Percentiles rank a stretch among this genome's conserved stretches.
Evolutionary conservation across 306 rosid genomes (phyloP).

Genomic region (Morella rubra): DNA sequence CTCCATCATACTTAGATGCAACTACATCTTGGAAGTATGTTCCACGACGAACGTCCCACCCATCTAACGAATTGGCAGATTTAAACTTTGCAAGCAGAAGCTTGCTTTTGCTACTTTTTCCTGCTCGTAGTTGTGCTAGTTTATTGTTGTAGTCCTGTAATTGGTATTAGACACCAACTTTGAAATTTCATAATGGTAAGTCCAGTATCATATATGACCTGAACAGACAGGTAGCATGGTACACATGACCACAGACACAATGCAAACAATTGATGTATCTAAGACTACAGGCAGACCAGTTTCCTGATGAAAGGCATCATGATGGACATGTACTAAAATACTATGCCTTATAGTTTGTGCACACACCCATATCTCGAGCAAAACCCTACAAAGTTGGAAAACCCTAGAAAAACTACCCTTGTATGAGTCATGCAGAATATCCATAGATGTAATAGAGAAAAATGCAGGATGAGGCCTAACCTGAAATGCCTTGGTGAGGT

Average conservation of each 20-base stretch:
- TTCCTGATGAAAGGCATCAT: not conserved
- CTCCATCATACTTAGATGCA: conserved; percentile 89
- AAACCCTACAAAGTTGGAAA: not conserved
- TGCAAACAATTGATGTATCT: not conserved
- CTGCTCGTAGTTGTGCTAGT: conserved; percentile 89
- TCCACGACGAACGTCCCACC: conserved; percentile 88
- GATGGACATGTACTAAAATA: not conserved
- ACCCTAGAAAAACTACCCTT: not conserved
- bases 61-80: conserved; percentile 58
- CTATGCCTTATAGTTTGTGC: not conserved
- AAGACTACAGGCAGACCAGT: not conserved
- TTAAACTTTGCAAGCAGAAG: conserved; percentile 77
- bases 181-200: not conserved
- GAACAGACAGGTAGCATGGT: not conserved
- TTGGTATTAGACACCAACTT: conserved; percentile 21
- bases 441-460: not conserved
- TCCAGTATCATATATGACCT: not conserved
- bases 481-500: conserved; percentile 89
- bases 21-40: conserved; percentile 87
- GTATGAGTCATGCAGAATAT: not conserved
- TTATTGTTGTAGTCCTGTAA: conserved; percentile 88
- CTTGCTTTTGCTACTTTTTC: conserved; percentile 95
- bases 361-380: not conserved
- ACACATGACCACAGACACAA: not conserved
- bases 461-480: conserved; percentile 34